Evolutionary conservation across 2,329 filamentous ascomycete species (phyloP).

Genomic region (Aspergillus fischeri): DNA sequence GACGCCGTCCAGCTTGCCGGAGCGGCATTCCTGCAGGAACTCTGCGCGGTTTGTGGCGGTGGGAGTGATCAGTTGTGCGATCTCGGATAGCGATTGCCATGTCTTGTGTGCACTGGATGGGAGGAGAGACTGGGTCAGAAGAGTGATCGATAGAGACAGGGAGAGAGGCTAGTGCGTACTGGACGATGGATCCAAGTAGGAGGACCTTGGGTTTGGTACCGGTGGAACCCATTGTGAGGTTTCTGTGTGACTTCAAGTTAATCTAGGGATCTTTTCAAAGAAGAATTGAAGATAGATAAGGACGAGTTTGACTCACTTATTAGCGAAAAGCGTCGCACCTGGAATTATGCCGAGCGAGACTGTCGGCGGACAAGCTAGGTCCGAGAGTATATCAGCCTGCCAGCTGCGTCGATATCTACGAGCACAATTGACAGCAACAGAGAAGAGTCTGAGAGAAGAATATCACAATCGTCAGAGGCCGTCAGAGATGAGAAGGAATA

Average conservation of each 20-base stretch:
- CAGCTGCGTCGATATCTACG: neutral
- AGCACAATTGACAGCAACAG: neutral
- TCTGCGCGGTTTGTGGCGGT: slow-evolving; percentile 58
- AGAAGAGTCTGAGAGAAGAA: neutral
- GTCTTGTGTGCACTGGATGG: slow-evolving; percentile 52
- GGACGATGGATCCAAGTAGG: slow-evolving; percentile 59
- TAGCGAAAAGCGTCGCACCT: neutral
- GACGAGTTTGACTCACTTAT: neutral
- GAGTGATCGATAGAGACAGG: neutral
- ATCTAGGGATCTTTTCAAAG: neutral
- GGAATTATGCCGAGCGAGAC: neutral
- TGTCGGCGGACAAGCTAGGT: neutral
- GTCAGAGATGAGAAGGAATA: neutral
- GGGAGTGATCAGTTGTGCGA: slow-evolving; percentile 64
- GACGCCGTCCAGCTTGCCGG: slow-evolving; percentile 63
- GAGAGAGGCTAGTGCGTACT: slow-evolving; percentile 46
- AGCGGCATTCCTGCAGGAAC: slow-evolving; percentile 65
- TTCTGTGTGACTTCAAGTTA: neutral
- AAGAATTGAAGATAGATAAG: neutral
- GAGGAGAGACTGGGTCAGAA: neutral
- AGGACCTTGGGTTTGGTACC: slow-evolving; percentile 54
- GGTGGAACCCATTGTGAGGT: slow-evolving; percentile 19
- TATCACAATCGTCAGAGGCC: neutral
- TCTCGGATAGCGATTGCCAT: slow-evolving; percentile 58
- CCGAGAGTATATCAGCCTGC: neutral